phyloP scores from a whole-genome alignment of 352 stramenopile species.

The Pythium angustatum region DNA sequence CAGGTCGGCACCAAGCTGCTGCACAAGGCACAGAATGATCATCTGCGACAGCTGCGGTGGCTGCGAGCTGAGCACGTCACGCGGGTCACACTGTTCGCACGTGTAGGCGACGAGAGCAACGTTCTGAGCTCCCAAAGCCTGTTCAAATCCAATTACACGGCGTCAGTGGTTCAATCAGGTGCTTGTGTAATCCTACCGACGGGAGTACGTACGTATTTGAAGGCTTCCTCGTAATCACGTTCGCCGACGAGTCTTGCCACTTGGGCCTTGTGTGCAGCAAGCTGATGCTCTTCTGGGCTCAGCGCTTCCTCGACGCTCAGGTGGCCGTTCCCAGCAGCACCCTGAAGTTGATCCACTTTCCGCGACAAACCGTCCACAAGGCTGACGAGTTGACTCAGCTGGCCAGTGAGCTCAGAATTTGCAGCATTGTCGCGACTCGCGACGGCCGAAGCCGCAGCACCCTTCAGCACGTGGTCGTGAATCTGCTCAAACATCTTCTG shows the following conservation, averaged over 20 bases:
- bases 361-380: slow-evolving; percentile 58
- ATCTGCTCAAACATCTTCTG: slow-evolving; percentile 92
- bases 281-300: slow-evolving; percentile 49
- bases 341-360: slow-evolving; percentile 62
- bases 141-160: neutral
- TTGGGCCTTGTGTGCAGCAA: slow-evolving; percentile 60
- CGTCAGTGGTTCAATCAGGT: no score
- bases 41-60: slow-evolving; percentile 83
- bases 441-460: slow-evolving; percentile 41
- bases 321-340: slow-evolving; percentile 33
- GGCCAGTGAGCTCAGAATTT: slow-evolving; percentile 57
- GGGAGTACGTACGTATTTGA: slow-evolving; percentile 55
- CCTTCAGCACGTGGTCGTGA: slow-evolving; percentile 79
- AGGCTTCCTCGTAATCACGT: slow-evolving; percentile 76
- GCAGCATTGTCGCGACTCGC: slow-evolving; percentile 54
- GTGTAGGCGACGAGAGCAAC: slow-evolving; percentile 71
- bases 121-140: slow-evolving; percentile 73
- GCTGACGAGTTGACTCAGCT: slow-evolving; percentile 68
- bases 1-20: slow-evolving; percentile 77
- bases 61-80: slow-evolving; percentile 57
- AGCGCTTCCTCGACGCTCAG: slow-evolving; percentile 18
- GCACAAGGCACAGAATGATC: slow-evolving; percentile 82
- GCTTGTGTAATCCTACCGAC: no score
- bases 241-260: slow-evolving; percentile 50
- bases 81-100: slow-evolving; percentile 69